Base-by-base conservation (phyloP, 345 rosid species). In the Eutrema japonicum region DNA sequence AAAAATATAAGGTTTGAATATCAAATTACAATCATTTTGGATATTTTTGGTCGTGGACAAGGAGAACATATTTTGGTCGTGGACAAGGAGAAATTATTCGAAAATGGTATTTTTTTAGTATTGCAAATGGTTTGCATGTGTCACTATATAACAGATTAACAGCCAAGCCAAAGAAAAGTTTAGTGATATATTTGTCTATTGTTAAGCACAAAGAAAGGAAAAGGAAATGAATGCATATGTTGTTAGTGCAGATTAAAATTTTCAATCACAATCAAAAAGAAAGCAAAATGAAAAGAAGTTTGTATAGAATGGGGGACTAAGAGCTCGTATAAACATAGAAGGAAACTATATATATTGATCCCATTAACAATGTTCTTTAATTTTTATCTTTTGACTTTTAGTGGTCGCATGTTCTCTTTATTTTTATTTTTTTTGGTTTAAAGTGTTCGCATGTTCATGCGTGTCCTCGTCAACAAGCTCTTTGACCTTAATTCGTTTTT, bases 311-410 rank as follows among this genome's bases (percentile, higher is more conserved):
- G 49, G 70, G 70, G 64, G 57, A 72, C 70, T 56, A 61, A 37
- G 41, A 70, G 58, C 75, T 71, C 52, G 62, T 64, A 36, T 48
- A 45, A 65, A 10, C 43, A 73, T 38, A 16, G 49, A 74, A 66
- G 61, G 7, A 66, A 47, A 29, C 52, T 18, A 58, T 49, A 37
- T 18, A 18, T 18, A 18, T 38, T 43, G 74, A 75, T 75, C 12
- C 79, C 80, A 69, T 83, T 73, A 68, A 73, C 82, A 66, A 82
- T 78, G 79, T 77, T 68, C 74, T 75, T 67, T 59, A 41, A 27
- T 42, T 46, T 35, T 46, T 35, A 66, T 66, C 67, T 67, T 63
- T 67, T 14, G 55, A 46, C 74, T 46, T 75, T 75, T 52, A 0
- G 78, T 75, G 78, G 78, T 75, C 78, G 69, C 78, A 60, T 43